Evolutionary conservation across 805 yeast species (phyloP), one percentile per base, ranked within the genome.

Genomic region (Henningerozyma blattae): DNA sequence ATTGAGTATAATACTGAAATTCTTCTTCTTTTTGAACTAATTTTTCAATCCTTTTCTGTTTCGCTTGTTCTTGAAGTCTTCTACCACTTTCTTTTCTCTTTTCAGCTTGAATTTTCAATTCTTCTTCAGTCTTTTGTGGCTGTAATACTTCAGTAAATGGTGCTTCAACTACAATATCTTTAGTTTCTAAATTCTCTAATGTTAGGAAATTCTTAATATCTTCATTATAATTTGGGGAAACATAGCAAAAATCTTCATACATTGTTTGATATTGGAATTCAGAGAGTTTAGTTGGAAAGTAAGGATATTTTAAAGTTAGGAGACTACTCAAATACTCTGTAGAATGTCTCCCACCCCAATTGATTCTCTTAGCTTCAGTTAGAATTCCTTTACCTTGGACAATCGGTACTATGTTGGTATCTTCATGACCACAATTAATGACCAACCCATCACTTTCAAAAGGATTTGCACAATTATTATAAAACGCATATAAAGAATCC

Each of bases 41-140:
- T 48, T 83, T 86, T 51, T 89, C 95, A 8, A 75, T 55, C 36
- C 98, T 64, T 43, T 77, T 78, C 48, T 77, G 79, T 46, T 79
- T 86, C 0, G 96, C 96, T 56, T 86, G 95, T 48, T 84, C 94
- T 58, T 91, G 97, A 40, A 93, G 65, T 43, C 94, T 67, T 42
- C 78, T 72, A 7, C 96, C 96, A 41, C 80, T 81, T 50, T 86
- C 95, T 46, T 72, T 70, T 39, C 94, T 69, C 50, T 79, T 77
- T 43, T 80, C 89, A 1, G 87, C 78, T 42, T 82, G 86, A 18
- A 69, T 55, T 15, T 72, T 75, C 18, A 87, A 56, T 52, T 89
- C 96, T 54, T 84, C 95, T 39, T 79, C 91, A 0, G 85, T 62
- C 51, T 87, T 87, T 51, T 78, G 83, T 29, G 72, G 74, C 34